Evolutionary conservation across 1,139 yeast species (phyloP).

Genomic region (Lodderomyces orthopsilosis): DNA sequence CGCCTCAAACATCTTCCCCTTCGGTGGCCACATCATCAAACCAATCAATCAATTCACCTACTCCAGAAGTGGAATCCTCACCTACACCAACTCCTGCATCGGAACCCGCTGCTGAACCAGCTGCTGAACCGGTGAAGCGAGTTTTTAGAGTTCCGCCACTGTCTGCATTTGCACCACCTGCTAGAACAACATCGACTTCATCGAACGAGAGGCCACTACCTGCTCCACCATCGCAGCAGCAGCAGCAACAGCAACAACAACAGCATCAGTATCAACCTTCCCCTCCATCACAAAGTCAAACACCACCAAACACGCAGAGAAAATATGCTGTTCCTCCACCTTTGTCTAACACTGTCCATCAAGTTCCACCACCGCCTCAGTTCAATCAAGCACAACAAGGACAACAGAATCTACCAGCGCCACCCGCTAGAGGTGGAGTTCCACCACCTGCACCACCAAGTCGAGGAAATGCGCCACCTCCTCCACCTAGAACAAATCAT

Average conservation of each 20-base stretch:
- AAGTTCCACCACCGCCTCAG: slow-evolving; percentile 9
- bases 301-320: slow-evolving; percentile 1
- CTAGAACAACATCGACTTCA: slow-evolving; percentile 30
- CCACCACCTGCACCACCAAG: slow-evolving; percentile 12
- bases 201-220: slow-evolving; percentile 7
- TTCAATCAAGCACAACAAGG: slow-evolving; percentile 6
- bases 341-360: neutral
- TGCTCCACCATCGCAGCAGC: slow-evolving; percentile 8
- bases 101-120: neutral
- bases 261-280: slow-evolving; percentile 1
- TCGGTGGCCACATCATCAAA: slow-evolving; percentile 5
- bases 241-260: slow-evolving; percentile 5
- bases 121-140: slow-evolving; percentile 14
- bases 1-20: slow-evolving; percentile 13
- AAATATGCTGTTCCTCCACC: slow-evolving; percentile 5
- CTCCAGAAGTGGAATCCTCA: neutral
- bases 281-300: neutral
- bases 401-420: slow-evolving; percentile 6
- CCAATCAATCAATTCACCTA: slow-evolving; percentile 1
- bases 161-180: slow-evolving; percentile 27
- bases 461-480: slow-evolving; percentile 18
- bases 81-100: neutral
- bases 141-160: slow-evolving; percentile 30
- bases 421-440: slow-evolving; percentile 2
- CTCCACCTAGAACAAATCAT: slow-evolving; percentile 14